Conservation (phyloP, 2,329 filamentous ascomycete genomes). For the Phoma sp. region DNA sequence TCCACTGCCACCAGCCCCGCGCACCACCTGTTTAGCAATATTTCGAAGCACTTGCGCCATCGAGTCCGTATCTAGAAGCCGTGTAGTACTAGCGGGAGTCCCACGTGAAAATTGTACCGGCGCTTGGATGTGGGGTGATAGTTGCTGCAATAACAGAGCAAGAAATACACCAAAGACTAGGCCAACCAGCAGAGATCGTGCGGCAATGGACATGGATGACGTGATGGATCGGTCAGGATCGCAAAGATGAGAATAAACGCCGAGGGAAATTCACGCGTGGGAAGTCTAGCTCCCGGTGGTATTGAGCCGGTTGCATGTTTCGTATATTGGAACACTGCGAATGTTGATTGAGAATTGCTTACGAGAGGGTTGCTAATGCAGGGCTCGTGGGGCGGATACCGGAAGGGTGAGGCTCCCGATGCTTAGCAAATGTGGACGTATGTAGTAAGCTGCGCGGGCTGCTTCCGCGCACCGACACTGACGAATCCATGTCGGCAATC, state of each 20-base stretch:
- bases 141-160: slow-evolving; percentile 33
- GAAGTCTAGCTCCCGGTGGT: neutral
- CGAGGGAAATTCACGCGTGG: neutral
- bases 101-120: slow-evolving; percentile 17
- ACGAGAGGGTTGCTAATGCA: slow-evolving; percentile 9
- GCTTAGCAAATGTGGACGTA: slow-evolving; percentile 7
- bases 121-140: slow-evolving; percentile 28
- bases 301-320: neutral
- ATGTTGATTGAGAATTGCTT: slow-evolving; percentile 9
- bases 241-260: slow-evolving; percentile 6
- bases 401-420: slow-evolving; percentile 3
- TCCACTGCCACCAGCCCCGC: slow-evolving; percentile 21
- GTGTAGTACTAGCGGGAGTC: slow-evolving; percentile 14
- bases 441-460: slow-evolving; percentile 8
- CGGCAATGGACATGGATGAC: slow-evolving; percentile 24
- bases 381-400: slow-evolving; percentile 6
- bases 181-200: slow-evolving; percentile 32
- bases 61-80: slow-evolving; percentile 23
- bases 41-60: slow-evolving; percentile 46
- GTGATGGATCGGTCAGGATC: slow-evolving; percentile 17
- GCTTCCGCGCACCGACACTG: slow-evolving; percentile 11
- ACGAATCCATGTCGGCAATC: too few species aligned
- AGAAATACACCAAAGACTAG: slow-evolving; percentile 38
- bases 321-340: slow-evolving; percentile 1
- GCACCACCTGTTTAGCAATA: slow-evolving; percentile 35